phyloP scores from a whole-genome alignment of 1,139 yeast species.

The Candida glucosophila region DNA sequence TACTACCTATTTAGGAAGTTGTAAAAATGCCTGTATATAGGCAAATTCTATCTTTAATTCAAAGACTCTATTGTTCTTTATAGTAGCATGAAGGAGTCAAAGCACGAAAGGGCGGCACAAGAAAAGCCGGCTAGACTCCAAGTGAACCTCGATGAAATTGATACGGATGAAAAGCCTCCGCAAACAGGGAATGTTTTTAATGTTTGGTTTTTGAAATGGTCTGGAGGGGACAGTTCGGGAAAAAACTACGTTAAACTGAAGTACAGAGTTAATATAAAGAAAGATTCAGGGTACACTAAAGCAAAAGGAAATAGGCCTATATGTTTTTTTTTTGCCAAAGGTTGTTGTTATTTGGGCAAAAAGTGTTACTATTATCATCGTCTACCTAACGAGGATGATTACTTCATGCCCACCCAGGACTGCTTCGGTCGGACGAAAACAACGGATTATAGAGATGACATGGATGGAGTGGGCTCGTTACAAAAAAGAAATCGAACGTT shows the following conservation, averaged over 20 bases:
- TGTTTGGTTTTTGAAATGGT: conserved; percentile 86
- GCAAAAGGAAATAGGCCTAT: conserved; percentile 48
- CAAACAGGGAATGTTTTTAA: conserved; percentile 79
- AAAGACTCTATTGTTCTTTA: no score
- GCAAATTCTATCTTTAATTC: no score
- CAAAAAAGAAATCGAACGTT: conserved; percentile 60
- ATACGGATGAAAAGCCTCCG: conserved; percentile 60
- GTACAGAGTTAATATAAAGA: conserved; percentile 46
- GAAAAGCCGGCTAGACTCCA: conserved; percentile 52
- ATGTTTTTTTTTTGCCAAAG: conserved; percentile 83
- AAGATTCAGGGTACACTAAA: conserved; percentile 69
- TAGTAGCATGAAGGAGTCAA: neutral
- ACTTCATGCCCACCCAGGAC: conserved; percentile 58
- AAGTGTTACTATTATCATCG: conserved; percentile 74
- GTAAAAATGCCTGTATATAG: no score
- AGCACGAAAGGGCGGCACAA: conserved; percentile 1
- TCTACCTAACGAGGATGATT: conserved; percentile 46
- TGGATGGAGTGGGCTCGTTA: conserved; percentile 93
- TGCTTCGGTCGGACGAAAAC: conserved; percentile 92
- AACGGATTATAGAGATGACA: conserved; percentile 78
- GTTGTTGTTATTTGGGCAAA: conserved; percentile 73
- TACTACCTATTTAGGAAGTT: no score
- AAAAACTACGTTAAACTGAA: conserved; percentile 23
- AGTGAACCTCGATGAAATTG: conserved; percentile 55
- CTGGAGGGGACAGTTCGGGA: conserved; percentile 53